A percentile compares a stretch with the other conserved stretches of the same genome.
These are phyloP conservation scores for Penicillium cinerascens DNA, from an alignment of 495 filamentous ascomycete genomes.

Conservation along the genomic window DNA sequence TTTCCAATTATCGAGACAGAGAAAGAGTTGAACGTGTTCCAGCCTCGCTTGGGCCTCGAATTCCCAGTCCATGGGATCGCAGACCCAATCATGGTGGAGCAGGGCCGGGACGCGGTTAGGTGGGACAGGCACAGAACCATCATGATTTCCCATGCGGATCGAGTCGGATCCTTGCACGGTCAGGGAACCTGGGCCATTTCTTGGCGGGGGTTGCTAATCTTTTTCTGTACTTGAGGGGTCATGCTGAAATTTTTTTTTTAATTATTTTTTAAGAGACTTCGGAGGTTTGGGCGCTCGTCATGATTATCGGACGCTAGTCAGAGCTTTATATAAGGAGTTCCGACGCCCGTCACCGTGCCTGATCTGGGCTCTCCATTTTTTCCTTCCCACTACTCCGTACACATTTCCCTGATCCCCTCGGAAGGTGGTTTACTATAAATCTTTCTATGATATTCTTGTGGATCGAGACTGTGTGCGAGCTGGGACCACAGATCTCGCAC, in stretches of 20 bases:
- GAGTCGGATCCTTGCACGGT: conserved; percentile 30
- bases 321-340: conserved; percentile 37
- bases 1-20: neutral
- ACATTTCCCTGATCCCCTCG: neutral
- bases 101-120: conserved; percentile 17
- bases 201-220: conserved; percentile 5
- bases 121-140: conserved; percentile 31
- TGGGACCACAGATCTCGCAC: neutral
- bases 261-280: neutral
- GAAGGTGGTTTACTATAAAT: neutral
- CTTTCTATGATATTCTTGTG: neutral
- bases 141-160: conserved; percentile 29
- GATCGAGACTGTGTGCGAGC: neutral
- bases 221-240: conserved; percentile 1
- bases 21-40: neutral
- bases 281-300: conserved; percentile 25
- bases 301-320: conserved; percentile 30
- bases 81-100: conserved; percentile 23
- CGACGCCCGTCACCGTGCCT: conserved; percentile 21
- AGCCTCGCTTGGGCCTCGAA: neutral
- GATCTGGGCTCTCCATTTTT: conserved; percentile 14
- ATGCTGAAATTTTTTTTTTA: neutral
- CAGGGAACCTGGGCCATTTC: conserved; percentile 9
- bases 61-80: neutral
- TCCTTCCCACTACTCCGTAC: neutral